A percentile compares a stretch with the other conserved stretches of the same genome.
Conservation (phyloP, 129 eudicot species). For the Centaurea solstitialis region DNA sequence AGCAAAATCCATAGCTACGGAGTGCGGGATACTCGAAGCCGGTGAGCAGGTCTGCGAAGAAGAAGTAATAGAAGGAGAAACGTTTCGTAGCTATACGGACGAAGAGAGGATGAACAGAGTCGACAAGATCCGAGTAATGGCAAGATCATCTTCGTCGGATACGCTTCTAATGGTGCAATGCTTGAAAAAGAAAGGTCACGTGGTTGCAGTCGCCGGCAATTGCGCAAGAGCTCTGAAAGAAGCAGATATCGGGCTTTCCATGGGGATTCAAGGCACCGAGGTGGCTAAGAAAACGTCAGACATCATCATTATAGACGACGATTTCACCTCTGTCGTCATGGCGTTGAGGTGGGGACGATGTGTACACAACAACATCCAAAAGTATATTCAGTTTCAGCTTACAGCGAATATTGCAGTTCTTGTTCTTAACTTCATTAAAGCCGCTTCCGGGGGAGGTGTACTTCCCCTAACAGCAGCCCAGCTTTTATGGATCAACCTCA, state of each 20-base stretch:
- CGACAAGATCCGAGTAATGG: conserved; percentile 70
- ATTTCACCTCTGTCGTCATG: conserved; percentile 68
- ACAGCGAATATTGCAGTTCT: conserved; percentile 88
- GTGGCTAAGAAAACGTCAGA: conserved; percentile 92
- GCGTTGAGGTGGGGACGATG: conserved; percentile 86
- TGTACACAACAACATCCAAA: conserved; percentile 83
- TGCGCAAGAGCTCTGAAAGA: conserved; percentile 90
- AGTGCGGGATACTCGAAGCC: conserved; percentile 78
- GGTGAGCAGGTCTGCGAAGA: conserved; percentile 35
- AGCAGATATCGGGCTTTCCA: conserved; percentile 89
- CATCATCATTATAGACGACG: conserved; percentile 78
- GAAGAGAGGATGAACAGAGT: conserved; percentile 58
- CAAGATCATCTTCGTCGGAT: conserved; percentile 83
- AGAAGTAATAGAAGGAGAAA: conserved; percentile 70
- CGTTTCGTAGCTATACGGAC: conserved; percentile 64
- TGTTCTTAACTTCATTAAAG: conserved; percentile 79
- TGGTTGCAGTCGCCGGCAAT: conserved; percentile 87
- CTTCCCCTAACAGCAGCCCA: conserved; percentile 82
- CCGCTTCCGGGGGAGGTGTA: conserved; percentile 79
- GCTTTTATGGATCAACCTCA: conserved; percentile 77
- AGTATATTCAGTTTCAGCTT: conserved; percentile 83
- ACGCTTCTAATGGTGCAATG: conserved; percentile 86
- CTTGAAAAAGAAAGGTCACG: conserved; percentile 76
- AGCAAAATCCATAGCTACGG: conserved; percentile 88
- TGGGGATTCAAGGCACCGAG: conserved; percentile 94